phyloP scores from a whole-genome alignment of 495 filamentous ascomycete species.

The Trichoderma reesei region DNA sequence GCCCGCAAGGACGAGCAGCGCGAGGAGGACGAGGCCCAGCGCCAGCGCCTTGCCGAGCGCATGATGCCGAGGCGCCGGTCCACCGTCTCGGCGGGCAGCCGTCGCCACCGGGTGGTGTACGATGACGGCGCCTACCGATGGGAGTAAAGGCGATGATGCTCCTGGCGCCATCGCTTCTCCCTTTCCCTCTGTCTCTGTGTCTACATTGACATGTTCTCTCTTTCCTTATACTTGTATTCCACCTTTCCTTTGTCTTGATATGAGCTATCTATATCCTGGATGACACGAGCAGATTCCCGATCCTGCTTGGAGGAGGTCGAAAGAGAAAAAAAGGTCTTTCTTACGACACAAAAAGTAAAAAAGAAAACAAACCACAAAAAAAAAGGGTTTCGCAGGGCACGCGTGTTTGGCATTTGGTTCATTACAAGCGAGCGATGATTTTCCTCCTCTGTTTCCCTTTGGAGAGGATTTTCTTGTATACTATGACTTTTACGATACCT shows the following conservation, averaged over 20 bases:
- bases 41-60: slow-evolving; percentile 8
- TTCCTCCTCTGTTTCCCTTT: not conserved
- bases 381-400: not conserved
- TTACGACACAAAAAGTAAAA: not conserved
- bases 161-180: not conserved
- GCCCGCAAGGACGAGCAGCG: not conserved
- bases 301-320: not conserved
- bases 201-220: not conserved
- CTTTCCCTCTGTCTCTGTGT: not conserved
- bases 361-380: not conserved
- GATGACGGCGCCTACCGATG: slow-evolving; percentile 9
- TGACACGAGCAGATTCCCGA: not conserved
- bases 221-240: not conserved
- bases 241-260: not conserved
- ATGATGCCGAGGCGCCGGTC: slow-evolving; percentile 8
- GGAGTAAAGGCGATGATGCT: slow-evolving; percentile 1
- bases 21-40: slow-evolving; percentile 10
- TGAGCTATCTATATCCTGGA: not conserved
- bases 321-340: not conserved
- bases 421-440: slow-evolving; percentile 4
- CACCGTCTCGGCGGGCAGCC: slow-evolving; percentile 8
- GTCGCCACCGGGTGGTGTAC: slow-evolving; percentile 10
- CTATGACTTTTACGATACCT: not conserved
- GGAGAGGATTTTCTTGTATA: slow-evolving; percentile 1
- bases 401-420: not conserved